phyloP scores from a whole-genome alignment of 2,329 filamentous ascomycete genomes.

The Penicillium sp. region DNA sequence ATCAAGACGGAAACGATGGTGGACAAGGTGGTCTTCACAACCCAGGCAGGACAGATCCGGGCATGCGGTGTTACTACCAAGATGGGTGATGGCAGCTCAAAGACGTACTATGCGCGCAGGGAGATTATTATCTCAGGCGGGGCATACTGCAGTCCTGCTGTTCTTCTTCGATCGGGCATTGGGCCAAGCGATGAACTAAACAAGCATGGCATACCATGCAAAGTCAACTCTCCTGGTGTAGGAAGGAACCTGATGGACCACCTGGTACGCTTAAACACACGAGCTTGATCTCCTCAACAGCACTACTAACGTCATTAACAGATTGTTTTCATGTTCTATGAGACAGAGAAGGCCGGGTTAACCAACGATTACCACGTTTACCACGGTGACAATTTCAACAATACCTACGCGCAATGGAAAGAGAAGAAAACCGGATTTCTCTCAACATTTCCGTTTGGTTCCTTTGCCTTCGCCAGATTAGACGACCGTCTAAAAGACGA shows the following conservation, averaged over 20 bases:
- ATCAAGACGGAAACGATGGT: conserved; percentile 54
- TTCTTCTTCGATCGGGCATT: conserved; percentile 58
- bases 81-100: conserved; percentile 36
- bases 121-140: conserved; percentile 55
- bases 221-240: conserved; percentile 53
- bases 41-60: conserved; percentile 36
- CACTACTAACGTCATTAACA: conserved; percentile 17
- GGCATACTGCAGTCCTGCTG: conserved; percentile 53
- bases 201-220: conserved; percentile 46
- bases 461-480: conserved; percentile 63
- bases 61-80: conserved; percentile 42
- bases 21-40: conserved; percentile 55
- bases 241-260: conserved; percentile 59
- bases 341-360: conserved; percentile 54
- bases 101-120: conserved; percentile 44
- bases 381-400: conserved; percentile 55
- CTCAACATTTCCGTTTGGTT: conserved; percentile 64
- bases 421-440: conserved; percentile 61
- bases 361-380: conserved; percentile 62
- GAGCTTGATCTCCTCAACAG: conserved; percentile 8
- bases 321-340: conserved; percentile 64
- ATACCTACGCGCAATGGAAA: conserved; percentile 59
- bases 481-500: conserved; percentile 60
- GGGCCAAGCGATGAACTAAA: conserved; percentile 50
- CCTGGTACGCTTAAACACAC: conserved; percentile 36